A percentile compares a stretch with the other conserved stretches of the same genome.
phyloP scores from a whole-genome alignment of 2,329 filamentous ascomycete genomes.

The Magnaporthales sp. region DNA sequence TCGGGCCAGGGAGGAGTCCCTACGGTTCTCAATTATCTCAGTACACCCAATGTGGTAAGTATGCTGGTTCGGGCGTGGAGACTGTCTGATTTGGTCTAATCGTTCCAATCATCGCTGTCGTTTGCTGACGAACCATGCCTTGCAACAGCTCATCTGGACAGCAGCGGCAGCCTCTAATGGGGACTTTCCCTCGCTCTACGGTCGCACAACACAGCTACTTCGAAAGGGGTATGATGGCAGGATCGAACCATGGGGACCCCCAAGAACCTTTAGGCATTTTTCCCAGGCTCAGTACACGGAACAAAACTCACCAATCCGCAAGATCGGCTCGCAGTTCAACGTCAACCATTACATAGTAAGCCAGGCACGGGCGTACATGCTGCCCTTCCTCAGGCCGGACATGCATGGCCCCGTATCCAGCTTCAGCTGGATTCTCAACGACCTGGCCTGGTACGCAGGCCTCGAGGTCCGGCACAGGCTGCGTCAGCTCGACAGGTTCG shows the following conservation, averaged over 20 bases:
- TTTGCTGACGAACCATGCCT: not conserved
- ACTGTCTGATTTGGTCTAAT: not conserved
- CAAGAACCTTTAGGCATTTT: constrained; percentile 58
- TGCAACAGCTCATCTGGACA: constrained; percentile 62
- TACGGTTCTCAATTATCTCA: constrained; percentile 83
- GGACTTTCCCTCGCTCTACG: constrained; percentile 55
- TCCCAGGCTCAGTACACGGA: constrained; percentile 57
- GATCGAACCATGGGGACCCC: constrained; percentile 66
- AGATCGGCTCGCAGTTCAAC: constrained; percentile 78
- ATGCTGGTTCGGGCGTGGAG: not conserved
- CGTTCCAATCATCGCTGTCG: not conserved
- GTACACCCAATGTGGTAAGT: constrained; percentile 83
- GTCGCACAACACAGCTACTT: constrained; percentile 55
- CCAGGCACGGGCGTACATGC: constrained; percentile 81
- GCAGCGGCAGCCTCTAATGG: constrained; percentile 71
- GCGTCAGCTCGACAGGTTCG: constrained; percentile 68
- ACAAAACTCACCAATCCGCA: constrained; percentile 54
- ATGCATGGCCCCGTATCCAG: constrained; percentile 68
- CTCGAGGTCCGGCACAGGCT: constrained; percentile 64
- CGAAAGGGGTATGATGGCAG: constrained; percentile 61
- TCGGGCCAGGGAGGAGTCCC: constrained; percentile 68
- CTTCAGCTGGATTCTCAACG: constrained; percentile 51
- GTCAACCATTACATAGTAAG: constrained; percentile 94
- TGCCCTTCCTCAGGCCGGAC: constrained; percentile 75
- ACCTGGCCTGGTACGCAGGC: constrained; percentile 33